Evolutionary conservation across 2,329 filamentous ascomycete genomes (phyloP).

Genomic region (Alternaria panax): DNA sequence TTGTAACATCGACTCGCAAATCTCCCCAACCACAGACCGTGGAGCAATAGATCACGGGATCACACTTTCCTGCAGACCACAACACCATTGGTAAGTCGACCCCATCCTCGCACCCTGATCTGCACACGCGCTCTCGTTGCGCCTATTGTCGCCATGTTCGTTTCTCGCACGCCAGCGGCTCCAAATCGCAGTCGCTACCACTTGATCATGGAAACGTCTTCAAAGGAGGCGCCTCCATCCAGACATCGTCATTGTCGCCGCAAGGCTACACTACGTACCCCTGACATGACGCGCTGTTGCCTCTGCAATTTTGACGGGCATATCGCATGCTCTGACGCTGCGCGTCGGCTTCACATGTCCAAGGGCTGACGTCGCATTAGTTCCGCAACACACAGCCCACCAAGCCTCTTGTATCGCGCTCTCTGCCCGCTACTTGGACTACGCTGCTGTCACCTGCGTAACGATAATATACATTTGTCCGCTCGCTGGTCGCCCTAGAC

Average conservation of each 20-base stretch:
- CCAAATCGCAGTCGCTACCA: neutral
- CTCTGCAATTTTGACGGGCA: neutral
- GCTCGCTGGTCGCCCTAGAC: constrained; percentile 27
- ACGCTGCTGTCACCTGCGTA: constrained; percentile 33
- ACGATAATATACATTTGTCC: constrained; percentile 34
- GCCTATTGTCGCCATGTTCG: neutral
- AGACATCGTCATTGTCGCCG: neutral
- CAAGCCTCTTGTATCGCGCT: constrained; percentile 31
- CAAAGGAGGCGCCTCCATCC: neutral
- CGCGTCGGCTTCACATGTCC: constrained; percentile 30
- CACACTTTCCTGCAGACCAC: constrained; percentile 37
- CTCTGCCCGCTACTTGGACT: constrained; percentile 28
- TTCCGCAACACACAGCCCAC: constrained; percentile 30
- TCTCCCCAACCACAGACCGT: constrained; percentile 14
- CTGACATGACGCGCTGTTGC: neutral
- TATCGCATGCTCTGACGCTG: constrained; percentile 4
- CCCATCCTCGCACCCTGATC: constrained; percentile 19
- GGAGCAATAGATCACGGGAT: constrained; percentile 45
- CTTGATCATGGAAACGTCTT: neutral
- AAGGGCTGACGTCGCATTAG: constrained; percentile 28
- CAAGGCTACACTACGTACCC: neutral
- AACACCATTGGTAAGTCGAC: constrained; percentile 42
- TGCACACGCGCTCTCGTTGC: neutral
- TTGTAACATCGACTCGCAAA: constrained; percentile 22
- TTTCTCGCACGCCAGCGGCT: neutral